phyloP scores from a whole-genome alignment of 352 stramenopile species.

The Pythium aristosporum region DNA sequence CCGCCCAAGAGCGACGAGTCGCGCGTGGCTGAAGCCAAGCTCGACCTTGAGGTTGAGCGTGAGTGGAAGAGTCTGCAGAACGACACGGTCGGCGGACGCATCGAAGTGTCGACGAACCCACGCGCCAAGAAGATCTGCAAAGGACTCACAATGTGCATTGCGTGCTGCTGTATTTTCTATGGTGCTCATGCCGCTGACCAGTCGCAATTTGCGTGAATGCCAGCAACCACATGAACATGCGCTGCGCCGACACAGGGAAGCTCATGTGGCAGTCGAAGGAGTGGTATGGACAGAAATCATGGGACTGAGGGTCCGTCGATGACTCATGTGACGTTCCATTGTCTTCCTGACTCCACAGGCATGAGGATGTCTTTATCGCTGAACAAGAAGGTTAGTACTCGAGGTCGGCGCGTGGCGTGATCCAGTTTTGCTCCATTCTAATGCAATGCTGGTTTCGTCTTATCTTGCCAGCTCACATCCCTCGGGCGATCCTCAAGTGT shows the following conservation, averaged over 20 bases:
- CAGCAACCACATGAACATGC: conserved; percentile 91
- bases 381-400: conserved; percentile 65
- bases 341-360: conserved; percentile 30
- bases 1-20: conserved; percentile 50
- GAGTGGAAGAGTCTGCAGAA: conserved; percentile 83
- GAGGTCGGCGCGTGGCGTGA: background rate
- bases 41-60: conserved; percentile 78
- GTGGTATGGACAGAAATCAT: conserved; percentile 33
- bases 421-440: background rate
- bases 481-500: conserved; percentile 87
- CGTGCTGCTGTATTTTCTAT: background rate
- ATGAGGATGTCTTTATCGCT: conserved; percentile 57
- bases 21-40: conserved; percentile 60
- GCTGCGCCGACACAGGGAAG: conserved; percentile 72
- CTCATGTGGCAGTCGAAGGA: conserved; percentile 86
- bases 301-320: background rate
- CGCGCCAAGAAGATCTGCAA: conserved; percentile 68
- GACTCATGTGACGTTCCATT: background rate
- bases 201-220: background rate
- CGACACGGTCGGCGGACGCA: conserved; percentile 49
- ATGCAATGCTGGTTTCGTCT: background rate
- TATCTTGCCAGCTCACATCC: conserved; percentile 54
- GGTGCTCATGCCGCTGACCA: background rate
- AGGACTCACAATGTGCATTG: conserved; percentile 64
- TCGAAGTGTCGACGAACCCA: conserved; percentile 70